These are phyloP conservation scores for Paecilomyces sp. DNA, from an alignment of 2,329 filamentous ascomycete species.

Conservation along the genomic window DNA sequence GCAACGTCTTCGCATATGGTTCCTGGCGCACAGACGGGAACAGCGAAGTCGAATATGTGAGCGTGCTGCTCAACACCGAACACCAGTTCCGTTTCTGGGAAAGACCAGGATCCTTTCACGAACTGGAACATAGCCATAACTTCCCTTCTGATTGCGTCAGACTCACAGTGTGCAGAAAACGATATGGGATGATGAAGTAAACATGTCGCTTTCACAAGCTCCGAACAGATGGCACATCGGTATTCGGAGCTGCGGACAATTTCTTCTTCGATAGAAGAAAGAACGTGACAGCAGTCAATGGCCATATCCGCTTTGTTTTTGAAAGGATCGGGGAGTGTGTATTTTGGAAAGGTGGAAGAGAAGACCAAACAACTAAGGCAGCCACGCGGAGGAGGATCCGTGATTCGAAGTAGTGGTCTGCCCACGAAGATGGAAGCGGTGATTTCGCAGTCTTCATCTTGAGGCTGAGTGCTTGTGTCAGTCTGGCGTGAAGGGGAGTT, in stretches of 20 bases:
- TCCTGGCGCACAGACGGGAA: constrained; percentile 12
- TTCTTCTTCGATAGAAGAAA: constrained; percentile 9
- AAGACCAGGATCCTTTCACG: constrained; percentile 12
- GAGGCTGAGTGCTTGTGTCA: neutral
- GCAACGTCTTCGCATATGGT: constrained; percentile 13
- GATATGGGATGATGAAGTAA: constrained; percentile 15
- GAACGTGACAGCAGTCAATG: constrained; percentile 10
- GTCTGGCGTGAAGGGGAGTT: neutral
- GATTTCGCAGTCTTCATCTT: constrained; percentile 1
- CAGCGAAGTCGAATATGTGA: constrained; percentile 14
- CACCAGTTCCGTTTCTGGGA: constrained; percentile 8
- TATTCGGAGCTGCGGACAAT: constrained; percentile 12
- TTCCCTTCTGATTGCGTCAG: constrained; percentile 3
- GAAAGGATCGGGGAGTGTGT: constrained; percentile 1
- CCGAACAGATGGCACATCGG: constrained; percentile 14
- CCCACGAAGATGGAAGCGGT: constrained; percentile 10
- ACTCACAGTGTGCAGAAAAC: constrained; percentile 1
- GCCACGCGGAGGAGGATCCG: constrained; percentile 2
- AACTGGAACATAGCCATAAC: constrained; percentile 12
- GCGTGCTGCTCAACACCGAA: constrained; percentile 8
- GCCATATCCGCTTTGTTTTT: constrained; percentile 6
- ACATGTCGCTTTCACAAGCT: constrained; percentile 6
- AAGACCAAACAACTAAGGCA: constrained; percentile 11
- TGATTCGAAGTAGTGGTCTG: constrained; percentile 9
- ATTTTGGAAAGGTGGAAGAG: constrained; percentile 11